Conservation (phyloP, 1,284 basidiomycete species). For the Spongiforma sp. region DNA sequence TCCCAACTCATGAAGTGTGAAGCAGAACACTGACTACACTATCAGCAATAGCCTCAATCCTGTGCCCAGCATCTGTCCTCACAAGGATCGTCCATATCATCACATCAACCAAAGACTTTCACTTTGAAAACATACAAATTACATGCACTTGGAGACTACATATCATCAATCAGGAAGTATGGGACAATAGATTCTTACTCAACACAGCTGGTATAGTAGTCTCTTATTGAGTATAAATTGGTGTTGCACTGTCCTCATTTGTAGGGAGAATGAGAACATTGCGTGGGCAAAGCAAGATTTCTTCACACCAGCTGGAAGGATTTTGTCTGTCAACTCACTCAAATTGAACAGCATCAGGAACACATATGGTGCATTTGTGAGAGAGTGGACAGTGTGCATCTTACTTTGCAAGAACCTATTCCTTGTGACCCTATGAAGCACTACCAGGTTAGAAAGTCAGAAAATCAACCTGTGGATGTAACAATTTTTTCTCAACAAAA, state of each 20-base stretch:
- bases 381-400: not conserved
- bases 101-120: conserved; percentile 15
- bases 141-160: conserved; percentile 28
- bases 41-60: not conserved
- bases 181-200: conserved; percentile 22
- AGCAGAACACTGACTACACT: not conserved
- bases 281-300: conserved; percentile 2
- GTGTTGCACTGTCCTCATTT: conserved; percentile 3
- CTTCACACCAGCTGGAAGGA: conserved; percentile 1
- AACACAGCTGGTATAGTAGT: conserved; percentile 6
- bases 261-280: conserved; percentile 16
- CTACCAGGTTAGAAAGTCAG: not conserved
- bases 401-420: conserved; percentile 1
- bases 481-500: not conserved
- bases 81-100: not conserved
- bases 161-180: conserved; percentile 13
- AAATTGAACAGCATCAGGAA: conserved; percentile 2
- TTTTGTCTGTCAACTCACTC: conserved; percentile 1
- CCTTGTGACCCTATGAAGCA: not conserved
- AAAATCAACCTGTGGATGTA: not conserved
- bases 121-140: conserved; percentile 30
- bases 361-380: not conserved
- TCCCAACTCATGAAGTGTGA: conserved; percentile 1
- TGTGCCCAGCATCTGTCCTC: not conserved
- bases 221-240: not conserved